Evolutionary conservation across 2,329 filamentous ascomycete species (phyloP).

Genomic region (Cercospora sesami): DNA sequence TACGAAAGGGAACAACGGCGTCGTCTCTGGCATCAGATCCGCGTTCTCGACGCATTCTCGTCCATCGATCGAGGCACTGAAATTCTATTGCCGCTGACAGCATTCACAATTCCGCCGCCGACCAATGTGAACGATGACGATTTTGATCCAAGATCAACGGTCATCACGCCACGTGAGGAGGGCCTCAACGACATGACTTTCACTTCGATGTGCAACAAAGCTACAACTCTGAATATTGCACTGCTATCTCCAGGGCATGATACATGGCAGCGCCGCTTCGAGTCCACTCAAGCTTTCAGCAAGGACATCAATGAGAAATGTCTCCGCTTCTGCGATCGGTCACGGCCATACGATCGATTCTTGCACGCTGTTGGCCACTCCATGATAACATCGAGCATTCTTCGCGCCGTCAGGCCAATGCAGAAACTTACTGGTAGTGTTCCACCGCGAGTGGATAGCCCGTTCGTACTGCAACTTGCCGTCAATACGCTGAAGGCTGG

Average conservation of each 20-base stretch:
- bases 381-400: constrained; percentile 29
- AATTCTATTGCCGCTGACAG: constrained; percentile 27
- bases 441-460: constrained; percentile 36
- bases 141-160: constrained; percentile 30
- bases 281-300: constrained; percentile 31
- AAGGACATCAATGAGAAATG: constrained; percentile 31
- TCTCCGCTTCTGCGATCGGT: constrained; percentile 31
- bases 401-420: constrained; percentile 37
- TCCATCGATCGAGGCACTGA: constrained; percentile 37
- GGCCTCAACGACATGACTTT: constrained; percentile 36
- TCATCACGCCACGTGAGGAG: constrained; percentile 21
- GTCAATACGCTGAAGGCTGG: constrained; percentile 51
- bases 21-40: constrained; percentile 36
- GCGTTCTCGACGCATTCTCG: constrained; percentile 36
- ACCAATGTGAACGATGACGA: constrained; percentile 38
- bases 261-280: constrained; percentile 35
- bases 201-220: constrained; percentile 22
- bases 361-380: constrained; percentile 27
- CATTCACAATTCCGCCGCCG: constrained; percentile 31
- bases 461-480: constrained; percentile 41
- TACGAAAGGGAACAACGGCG: constrained; percentile 37
- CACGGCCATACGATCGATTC: constrained; percentile 28
- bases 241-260: constrained; percentile 22
- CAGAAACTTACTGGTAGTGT: constrained; percentile 28
- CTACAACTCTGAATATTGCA: constrained; percentile 20